These are phyloP conservation scores for Chlamydomonas reinhardtii DNA, from an alignment of 163 green algal genomes.

Conservation along the genomic window DNA sequence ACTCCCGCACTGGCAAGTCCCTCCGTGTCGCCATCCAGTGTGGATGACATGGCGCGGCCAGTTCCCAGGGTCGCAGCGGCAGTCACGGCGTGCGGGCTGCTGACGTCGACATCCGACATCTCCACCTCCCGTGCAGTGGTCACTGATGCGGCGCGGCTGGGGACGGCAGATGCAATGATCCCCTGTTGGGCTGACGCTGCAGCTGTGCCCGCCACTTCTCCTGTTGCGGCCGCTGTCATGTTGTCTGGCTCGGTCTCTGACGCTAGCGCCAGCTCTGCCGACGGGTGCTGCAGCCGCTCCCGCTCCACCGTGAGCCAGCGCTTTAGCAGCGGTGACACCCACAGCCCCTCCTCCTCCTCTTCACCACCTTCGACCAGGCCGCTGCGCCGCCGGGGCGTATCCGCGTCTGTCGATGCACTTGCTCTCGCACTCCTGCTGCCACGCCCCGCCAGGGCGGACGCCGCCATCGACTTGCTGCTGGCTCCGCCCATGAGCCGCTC, in stretches of 20 bases:
- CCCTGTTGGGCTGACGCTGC: no score
- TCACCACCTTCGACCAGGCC: not conserved
- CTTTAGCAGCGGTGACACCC: constrained; percentile 31
- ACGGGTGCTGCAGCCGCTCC: not conserved
- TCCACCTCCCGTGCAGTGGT: no score
- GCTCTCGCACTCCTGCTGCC: not conserved
- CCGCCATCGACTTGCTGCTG: not conserved
- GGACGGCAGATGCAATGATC: no score
- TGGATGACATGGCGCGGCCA: not conserved
- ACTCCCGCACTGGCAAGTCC: not conserved
- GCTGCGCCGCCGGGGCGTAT: not conserved
- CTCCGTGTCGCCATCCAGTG: not conserved
- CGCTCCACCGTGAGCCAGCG: constrained; percentile 16
- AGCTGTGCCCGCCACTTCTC: not conserved
- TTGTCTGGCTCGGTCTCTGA: not conserved
- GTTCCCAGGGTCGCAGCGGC: no score
- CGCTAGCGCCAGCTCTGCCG: not conserved
- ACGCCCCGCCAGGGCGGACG: not conserved
- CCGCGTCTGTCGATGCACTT: not conserved
- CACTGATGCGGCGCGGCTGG: no score
- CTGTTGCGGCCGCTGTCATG: no score
- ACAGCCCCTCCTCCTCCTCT: not conserved
- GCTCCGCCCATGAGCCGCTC: no score
- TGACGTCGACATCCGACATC: no score
- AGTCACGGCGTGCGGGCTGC: no score